Evolutionary conservation across 768 basidiomycete genomes (phyloP).

Genomic region (Naganishia randhawae): DNA sequence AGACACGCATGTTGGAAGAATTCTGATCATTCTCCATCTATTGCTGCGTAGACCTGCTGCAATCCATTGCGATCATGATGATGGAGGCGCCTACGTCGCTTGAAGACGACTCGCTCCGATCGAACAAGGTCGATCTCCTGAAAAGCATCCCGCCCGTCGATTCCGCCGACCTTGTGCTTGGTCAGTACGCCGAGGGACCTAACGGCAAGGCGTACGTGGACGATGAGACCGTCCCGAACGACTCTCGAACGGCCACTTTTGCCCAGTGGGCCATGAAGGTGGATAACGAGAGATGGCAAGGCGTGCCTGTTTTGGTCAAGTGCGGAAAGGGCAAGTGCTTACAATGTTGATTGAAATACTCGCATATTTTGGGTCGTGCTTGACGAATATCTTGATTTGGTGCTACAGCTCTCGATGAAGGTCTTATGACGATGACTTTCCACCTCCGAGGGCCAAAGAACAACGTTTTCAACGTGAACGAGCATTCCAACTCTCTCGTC

Average conservation of each 20-base stretch:
- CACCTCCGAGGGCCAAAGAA: conserved; percentile 2
- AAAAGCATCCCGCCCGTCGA: conserved; percentile 20
- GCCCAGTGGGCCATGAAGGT: conserved; percentile 28
- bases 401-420: conserved; percentile 26
- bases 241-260: conserved; percentile 28
- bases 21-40: background rate
- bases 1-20: background rate
- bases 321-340: conserved; percentile 28
- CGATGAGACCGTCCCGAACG: conserved; percentile 29
- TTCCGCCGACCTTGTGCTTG: conserved; percentile 22
- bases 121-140: conserved; percentile 16
- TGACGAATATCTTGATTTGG: background rate
- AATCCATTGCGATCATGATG: conserved; percentile 19
- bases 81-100: conserved; percentile 17
- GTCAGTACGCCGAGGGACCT: conserved; percentile 23
- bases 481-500: conserved; percentile 5
- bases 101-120: conserved; percentile 18
- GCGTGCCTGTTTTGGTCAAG: conserved; percentile 31
- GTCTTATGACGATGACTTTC: conserved; percentile 28
- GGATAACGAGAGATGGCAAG: conserved; percentile 32
- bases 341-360: background rate
- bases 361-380: background rate
- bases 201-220: conserved; percentile 27
- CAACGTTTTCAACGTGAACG: conserved; percentile 9
- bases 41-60: conserved; percentile 7